phyloP scores from a whole-genome alignment of 2,329 filamentous ascomycete species.

The Microcyclosporella mali region DNA sequence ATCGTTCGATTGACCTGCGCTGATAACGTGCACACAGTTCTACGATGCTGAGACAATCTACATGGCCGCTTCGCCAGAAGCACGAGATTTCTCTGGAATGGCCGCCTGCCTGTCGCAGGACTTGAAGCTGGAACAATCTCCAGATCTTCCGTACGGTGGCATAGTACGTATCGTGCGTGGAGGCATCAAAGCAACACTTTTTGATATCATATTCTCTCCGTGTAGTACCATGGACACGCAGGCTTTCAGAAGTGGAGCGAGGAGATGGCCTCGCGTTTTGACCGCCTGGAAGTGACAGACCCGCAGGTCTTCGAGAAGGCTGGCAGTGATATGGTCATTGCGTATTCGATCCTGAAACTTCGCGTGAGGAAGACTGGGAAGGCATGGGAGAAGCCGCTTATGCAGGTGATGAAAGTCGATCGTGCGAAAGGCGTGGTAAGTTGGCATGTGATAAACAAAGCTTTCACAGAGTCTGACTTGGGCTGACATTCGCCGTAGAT shows the following conservation, averaged over 20 bases:
- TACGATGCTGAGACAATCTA: conserved; percentile 34
- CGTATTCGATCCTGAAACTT: conserved; percentile 26
- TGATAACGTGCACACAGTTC: conserved; percentile 19
- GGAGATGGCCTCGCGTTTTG: conserved; percentile 28
- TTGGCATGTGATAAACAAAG: conserved; percentile 1
- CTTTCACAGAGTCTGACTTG: too few relatives aligned
- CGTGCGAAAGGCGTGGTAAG: conserved; percentile 23
- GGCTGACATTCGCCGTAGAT: conserved; percentile 11
- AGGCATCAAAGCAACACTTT: too few relatives aligned
- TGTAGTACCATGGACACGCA: conserved; percentile 25
- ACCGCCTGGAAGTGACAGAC: conserved; percentile 28
- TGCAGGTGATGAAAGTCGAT: conserved; percentile 32
- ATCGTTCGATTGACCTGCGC: neutral
- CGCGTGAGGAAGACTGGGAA: conserved; percentile 30
- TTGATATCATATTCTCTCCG: too few relatives aligned
- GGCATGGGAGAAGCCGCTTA: conserved; percentile 12
- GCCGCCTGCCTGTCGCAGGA: conserved; percentile 24
- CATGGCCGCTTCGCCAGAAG: conserved; percentile 28
- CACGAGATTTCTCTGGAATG: conserved; percentile 31
- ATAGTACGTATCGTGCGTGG: too few relatives aligned
- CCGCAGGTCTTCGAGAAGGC: conserved; percentile 29
- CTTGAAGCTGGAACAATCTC: conserved; percentile 29
- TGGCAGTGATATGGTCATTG: conserved; percentile 27
- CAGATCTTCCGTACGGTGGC: conserved; percentile 33
- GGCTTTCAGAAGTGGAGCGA: conserved; percentile 31